Conservation (phyloP, 208 protist genomes). For the Polymyxa betae region DNA sequence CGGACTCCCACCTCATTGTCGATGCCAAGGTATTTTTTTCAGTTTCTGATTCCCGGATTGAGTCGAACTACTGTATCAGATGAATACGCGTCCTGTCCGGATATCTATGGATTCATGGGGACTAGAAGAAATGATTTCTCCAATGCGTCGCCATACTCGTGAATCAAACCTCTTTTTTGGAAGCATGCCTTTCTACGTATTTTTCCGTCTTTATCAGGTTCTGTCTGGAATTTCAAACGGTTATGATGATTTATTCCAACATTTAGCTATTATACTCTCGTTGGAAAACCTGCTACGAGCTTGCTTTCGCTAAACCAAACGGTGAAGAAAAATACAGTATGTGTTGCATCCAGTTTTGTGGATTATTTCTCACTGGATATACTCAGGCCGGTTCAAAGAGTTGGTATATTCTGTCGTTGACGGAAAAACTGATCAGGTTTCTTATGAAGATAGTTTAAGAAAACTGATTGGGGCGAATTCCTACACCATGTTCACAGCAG, state of each 20-base stretch:
- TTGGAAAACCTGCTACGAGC: constrained; percentile 15
- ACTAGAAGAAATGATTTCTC: constrained; percentile 48
- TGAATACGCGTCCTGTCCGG: constrained; percentile 41
- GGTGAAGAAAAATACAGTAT: constrained; percentile 1
- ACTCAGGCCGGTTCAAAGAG: constrained; percentile 1
- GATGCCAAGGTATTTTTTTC: not conserved
- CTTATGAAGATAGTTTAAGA: constrained; percentile 21
- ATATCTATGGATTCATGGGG: constrained; percentile 53
- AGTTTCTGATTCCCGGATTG: not conserved
- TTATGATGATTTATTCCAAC: not conserved
- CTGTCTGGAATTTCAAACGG: not conserved
- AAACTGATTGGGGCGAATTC: constrained; percentile 20
- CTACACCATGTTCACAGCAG: constrained; percentile 57
- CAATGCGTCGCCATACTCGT: constrained; percentile 57
- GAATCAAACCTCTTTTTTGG: constrained; percentile 56
- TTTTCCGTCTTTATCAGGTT: constrained; percentile 56
- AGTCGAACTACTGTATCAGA: not conserved
- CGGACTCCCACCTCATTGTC: not conserved
- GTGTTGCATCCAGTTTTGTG: not conserved
- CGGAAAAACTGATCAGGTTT: not conserved
- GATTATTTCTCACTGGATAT: not conserved
- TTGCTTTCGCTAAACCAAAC: constrained; percentile 21
- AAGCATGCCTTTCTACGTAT: constrained; percentile 54
- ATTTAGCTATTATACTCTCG: constrained; percentile 11
- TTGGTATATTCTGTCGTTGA: not conserved